A percentile compares a stretch with the other conserved stretches of the same genome.
phyloP scores from a whole-genome alignment of 305 asterid genomes.

The Fraxinus sp. region DNA sequence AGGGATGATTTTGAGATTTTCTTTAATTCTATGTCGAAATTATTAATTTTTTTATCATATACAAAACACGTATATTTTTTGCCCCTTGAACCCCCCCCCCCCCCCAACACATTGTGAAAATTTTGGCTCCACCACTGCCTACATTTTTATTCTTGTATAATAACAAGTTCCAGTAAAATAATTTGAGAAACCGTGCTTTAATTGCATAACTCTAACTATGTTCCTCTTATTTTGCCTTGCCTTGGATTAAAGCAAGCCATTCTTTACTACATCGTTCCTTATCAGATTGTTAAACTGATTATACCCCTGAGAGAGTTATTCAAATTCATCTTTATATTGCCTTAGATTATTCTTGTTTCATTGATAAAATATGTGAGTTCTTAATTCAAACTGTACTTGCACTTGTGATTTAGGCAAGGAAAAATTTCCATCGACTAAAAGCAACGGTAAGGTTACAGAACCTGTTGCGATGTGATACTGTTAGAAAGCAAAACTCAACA shows the following conservation, averaged over 20 bases:
- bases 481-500: conserved; percentile 68
- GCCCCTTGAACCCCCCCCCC: neutral
- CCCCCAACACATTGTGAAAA: neutral
- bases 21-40: neutral
- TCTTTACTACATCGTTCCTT: neutral
- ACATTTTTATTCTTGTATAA: neutral
- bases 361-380: neutral
- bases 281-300: neutral
- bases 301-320: neutral
- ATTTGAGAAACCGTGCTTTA: neutral
- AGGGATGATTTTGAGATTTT: neutral
- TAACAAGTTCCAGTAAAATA: neutral
- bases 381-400: neutral
- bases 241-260: neutral
- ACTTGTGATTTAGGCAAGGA: conserved; percentile 62
- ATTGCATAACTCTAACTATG: neutral
- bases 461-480: conserved; percentile 50
- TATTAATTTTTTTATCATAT: no score
- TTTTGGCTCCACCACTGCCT: neutral
- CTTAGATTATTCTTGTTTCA: neutral
- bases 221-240: neutral
- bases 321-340: neutral
- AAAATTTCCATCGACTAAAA: conserved; percentile 48
- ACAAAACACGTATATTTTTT: neutral
- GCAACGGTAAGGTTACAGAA: conserved; percentile 59